Base-by-base conservation (phyloP, 768 basidiomycete species). In the Dioszegia aurantiaca region DNA sequence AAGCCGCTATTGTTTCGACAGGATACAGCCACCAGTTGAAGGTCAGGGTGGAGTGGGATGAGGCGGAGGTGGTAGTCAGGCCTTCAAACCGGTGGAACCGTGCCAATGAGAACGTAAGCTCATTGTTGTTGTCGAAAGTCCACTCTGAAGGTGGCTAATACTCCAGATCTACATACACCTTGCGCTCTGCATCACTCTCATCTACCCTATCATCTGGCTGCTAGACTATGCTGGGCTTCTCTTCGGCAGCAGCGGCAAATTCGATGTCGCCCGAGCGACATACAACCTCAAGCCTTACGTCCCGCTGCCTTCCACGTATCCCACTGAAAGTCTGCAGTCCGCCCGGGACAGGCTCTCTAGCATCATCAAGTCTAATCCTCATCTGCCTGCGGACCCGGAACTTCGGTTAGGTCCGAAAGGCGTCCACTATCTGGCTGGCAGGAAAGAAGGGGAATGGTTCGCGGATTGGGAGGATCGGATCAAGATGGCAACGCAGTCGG, bases 181-280 rank as follows among this genome's bases (percentile, higher is more conserved):
- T 64, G 69, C 90, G 12, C 80, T 85, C 21, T 84, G 85, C 66
- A 78, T 90, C 56, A 80, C 85, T 12, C 74, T 89, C 58, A 80
- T 91, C 58, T 90, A 84, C 69, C 89, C 88, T 0, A 84, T 89
- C 73, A 81, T 90, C 61, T 90, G 88, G 88, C 75, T 90, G 3
- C 89, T 83, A 76, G 84, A 65, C 71, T 83, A 85, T 3, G 86
- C 87, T 75, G 36, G 36, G 23, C 23, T 53, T 23, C 81, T 85
- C 64, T 68, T 79, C 4, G 78, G 77, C 0, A 87, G 88, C 9
- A 89, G 89, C 5, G 89, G 87, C 0, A 45, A 52, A 6, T 67
- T 59, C 53, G 23, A 55, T 12, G 41, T 63, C 19, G 51, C 65
- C 10, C 30, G 37, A 9, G 51, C 36, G 30, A 19, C 33, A 62